Conservation (phyloP, 2,329 filamentous ascomycete genomes). For the Fusarium sp. region DNA sequence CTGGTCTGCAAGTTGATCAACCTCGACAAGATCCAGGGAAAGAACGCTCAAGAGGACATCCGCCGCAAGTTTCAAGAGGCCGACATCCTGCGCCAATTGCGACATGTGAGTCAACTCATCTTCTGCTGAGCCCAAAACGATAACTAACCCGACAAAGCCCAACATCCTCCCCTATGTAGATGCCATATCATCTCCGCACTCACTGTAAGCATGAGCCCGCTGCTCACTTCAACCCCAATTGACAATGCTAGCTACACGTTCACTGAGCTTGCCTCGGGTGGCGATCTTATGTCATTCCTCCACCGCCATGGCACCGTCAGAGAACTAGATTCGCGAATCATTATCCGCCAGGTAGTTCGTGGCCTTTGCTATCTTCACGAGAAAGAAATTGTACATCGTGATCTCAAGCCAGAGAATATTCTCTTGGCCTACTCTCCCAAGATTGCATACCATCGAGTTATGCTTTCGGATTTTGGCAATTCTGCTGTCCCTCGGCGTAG, state of each 20-base stretch:
- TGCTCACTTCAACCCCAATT: not conserved
- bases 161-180: constrained; percentile 67
- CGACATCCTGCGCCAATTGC: constrained; percentile 65
- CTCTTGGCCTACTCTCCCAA: constrained; percentile 62
- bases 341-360: constrained; percentile 62
- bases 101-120: constrained; percentile 60
- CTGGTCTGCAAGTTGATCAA: constrained; percentile 77
- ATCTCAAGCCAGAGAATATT: constrained; percentile 68
- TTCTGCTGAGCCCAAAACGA: not conserved
- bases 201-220: constrained; percentile 55
- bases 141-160: constrained; percentile 56
- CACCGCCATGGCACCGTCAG: constrained; percentile 53
- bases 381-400: constrained; percentile 65
- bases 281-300: constrained; percentile 66
- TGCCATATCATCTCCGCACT: constrained; percentile 63
- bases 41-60: constrained; percentile 48
- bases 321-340: constrained; percentile 60
- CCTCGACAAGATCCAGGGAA: constrained; percentile 54
- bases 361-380: constrained; percentile 63
- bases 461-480: constrained; percentile 67
- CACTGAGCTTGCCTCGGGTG: constrained; percentile 68
- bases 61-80: constrained; percentile 62
- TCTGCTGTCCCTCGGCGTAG: constrained; percentile 59
- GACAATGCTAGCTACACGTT: constrained; percentile 63
- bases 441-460: constrained; percentile 59